Evolutionary conservation across 306 rosid genomes (phyloP).

Genomic region (Morella rubra): DNA sequence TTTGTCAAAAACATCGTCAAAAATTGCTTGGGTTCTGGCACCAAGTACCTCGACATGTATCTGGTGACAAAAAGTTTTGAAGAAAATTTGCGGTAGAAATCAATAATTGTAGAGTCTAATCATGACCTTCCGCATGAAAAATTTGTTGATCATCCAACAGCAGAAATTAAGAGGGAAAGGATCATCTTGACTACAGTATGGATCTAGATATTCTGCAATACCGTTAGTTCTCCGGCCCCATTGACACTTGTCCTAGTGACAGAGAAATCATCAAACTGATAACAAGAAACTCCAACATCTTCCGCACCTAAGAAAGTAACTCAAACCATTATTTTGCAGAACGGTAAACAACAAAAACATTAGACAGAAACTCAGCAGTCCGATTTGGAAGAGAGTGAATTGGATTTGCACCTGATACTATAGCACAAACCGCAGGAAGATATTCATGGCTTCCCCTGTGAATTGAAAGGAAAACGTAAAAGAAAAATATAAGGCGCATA

Average conservation of each 20-base stretch:
- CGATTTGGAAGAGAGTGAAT: slow-evolving; percentile 13
- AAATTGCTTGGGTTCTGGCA: slow-evolving; percentile 56
- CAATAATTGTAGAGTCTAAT: not conserved
- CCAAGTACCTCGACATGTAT: slow-evolving; percentile 66
- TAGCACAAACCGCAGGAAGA: slow-evolving; percentile 40
- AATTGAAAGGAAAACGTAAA: slow-evolving; percentile 13
- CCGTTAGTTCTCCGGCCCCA: slow-evolving; percentile 61
- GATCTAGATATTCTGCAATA: slow-evolving; percentile 20
- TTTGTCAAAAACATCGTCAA: slow-evolving; percentile 60
- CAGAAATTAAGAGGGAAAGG: not conserved
- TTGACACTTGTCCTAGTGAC: slow-evolving; percentile 37
- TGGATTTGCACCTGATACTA: slow-evolving; percentile 54
- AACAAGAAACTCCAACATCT: slow-evolving; percentile 49
- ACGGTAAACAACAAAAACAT: slow-evolving; percentile 4
- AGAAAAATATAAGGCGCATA: not conserved
- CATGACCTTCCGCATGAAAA: not conserved
- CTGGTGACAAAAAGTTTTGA: slow-evolving; percentile 38
- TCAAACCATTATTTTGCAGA: slow-evolving; percentile 2
- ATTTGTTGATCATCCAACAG: not conserved
- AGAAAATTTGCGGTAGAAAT: slow-evolving; percentile 2
- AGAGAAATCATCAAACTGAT: slow-evolving; percentile 54
- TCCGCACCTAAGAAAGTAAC: slow-evolving; percentile 25
- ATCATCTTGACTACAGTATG: not conserved
- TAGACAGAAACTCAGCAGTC: not conserved
- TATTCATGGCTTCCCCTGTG: slow-evolving; percentile 42